Evolutionary conservation across 768 basidiomycete genomes (phyloP), one percentile per base, ranked within the genome.

Genomic region (Butyriboletus loyo): DNA sequence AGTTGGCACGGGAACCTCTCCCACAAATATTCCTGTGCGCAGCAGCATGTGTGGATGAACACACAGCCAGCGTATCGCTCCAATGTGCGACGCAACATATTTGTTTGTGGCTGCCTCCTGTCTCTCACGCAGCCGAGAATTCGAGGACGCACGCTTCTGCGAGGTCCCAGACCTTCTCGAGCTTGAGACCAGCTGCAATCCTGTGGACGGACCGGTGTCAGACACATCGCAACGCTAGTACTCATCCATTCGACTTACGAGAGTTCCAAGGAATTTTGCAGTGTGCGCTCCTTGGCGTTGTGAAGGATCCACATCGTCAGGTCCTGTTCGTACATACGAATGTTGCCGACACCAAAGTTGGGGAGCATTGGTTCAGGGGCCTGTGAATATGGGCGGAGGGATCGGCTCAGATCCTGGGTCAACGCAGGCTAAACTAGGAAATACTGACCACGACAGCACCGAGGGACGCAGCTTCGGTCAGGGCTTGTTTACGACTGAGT

Each of bases 231-330:
- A 36, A 30, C 5, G 24, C 28, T 15, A 38, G 27, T 21, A 8
- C 32, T 1, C 6, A 19, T 34, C 7, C 9, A 15, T 31, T 35
- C 13, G 7, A 37, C 66, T 59, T 37, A 73, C 72, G 63, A 49
- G n/a, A 73, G 57, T 25, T 60, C 49, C 35, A 69, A 52, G 11
- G 56, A 64, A 15, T 67, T 61, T 22, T 62, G 57, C 28, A 72
- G 41, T 13, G 65, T 70, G 17, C 69, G 68, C 22, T 74, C 71
- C 56, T 63, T 64, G 19, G 62, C 66, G 43, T 74, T 72, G 48
- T 65, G 60, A 4, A 62, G 4, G 13, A 68, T 40, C 55, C 54
- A 60, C 70, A 72, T 73, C 2, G 52, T 48, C 42, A 73, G 2
- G 38, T 72, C 73, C 32, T 59, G 58, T 28, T 67, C 50, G 51